These are phyloP conservation scores for Blastobotrys serpentis DNA, from an alignment of 1,139 yeast species.

Conservation along the genomic window DNA sequence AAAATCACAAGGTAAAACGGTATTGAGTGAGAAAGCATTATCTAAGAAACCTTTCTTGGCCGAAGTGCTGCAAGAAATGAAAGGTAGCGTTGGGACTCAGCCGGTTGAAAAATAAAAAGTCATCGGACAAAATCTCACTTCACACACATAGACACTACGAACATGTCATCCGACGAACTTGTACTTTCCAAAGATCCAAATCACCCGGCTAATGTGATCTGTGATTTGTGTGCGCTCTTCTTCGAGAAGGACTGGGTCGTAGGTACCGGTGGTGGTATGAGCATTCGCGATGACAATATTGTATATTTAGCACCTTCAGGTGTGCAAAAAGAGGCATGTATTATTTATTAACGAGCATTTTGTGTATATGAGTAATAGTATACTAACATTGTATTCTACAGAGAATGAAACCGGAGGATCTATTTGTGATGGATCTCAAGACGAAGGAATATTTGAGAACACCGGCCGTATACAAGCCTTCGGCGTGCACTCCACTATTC, in stretches of 20 bases:
- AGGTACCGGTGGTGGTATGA: conserved; percentile 95
- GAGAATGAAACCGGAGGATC: conserved; percentile 73
- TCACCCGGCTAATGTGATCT: conserved; percentile 84
- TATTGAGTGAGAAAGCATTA: conserved; percentile 7
- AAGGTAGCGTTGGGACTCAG: not conserved
- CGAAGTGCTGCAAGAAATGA: conserved; percentile 1
- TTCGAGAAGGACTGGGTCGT: conserved; percentile 89
- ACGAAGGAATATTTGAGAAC: conserved; percentile 56
- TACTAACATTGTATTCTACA: conserved; percentile 16
- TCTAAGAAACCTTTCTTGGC: not conserved
- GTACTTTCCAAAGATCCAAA: conserved; percentile 51
- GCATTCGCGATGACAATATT: conserved; percentile 60
- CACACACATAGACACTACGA: conserved; percentile 2
- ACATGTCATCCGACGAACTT: conserved; percentile 33
- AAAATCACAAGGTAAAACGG: not conserved
- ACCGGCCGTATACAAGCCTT: conserved; percentile 73
- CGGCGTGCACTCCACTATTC: conserved; percentile 91
- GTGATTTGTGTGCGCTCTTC: conserved; percentile 74
- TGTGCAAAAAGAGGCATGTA: conserved; percentile 72
- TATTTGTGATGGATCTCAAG: conserved; percentile 70
- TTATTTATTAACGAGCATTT: not conserved
- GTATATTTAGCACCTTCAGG: conserved; percentile 92
- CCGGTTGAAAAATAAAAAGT: not conserved
- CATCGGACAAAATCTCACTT: not conserved
- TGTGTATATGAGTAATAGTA: not conserved